These are phyloP conservation scores for Schwanniomyces sp. DNA, from an alignment of 805 yeast species.

Conservation along the genomic window DNA sequence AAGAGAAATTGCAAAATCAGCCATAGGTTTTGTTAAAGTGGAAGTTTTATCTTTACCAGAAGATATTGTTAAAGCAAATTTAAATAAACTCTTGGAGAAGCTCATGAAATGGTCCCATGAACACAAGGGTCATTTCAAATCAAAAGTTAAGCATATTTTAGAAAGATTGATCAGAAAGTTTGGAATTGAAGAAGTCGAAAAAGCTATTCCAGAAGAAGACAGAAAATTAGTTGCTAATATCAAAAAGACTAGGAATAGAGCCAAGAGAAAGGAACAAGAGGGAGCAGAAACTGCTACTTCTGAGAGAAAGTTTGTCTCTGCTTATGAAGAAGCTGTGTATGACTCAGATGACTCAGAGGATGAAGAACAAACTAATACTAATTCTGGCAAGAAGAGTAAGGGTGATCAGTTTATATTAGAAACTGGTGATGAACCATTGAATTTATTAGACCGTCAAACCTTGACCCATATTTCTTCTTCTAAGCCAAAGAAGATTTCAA, in stretches of 20 bases:
- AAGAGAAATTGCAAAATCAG: constrained; percentile 90
- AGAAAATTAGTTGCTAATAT: constrained; percentile 79
- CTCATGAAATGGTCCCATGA: constrained; percentile 93
- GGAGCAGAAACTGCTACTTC: constrained; percentile 20
- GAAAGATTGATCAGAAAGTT: constrained; percentile 89
- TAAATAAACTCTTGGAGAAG: constrained; percentile 65
- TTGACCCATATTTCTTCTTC: constrained; percentile 87
- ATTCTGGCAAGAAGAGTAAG: constrained; percentile 28
- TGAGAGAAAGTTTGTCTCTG: constrained; percentile 68
- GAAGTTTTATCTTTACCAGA: constrained; percentile 81
- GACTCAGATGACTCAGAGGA: constrained; percentile 64
- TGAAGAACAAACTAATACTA: constrained; percentile 46
- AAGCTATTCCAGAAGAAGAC: constrained; percentile 88
- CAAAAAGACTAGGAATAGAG: constrained; percentile 81
- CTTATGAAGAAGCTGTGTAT: constrained; percentile 89
- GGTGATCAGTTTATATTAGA: constrained; percentile 73
- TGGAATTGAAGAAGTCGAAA: constrained; percentile 83
- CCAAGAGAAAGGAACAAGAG: constrained; percentile 62
- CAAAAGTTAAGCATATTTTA: constrained; percentile 87
- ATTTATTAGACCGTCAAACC: constrained; percentile 82
- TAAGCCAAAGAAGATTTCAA: constrained; percentile 63
- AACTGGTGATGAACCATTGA: constrained; percentile 75
- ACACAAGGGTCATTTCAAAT: constrained; percentile 91
- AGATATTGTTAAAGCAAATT: constrained; percentile 65
- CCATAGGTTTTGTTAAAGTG: constrained; percentile 92